Percentiles rank a stretch among this genome's conserved stretches.
These are phyloP conservation scores for Metschnikowia corniflorae DNA, from an alignment of 805 yeast species.

Conservation along the genomic window DNA sequence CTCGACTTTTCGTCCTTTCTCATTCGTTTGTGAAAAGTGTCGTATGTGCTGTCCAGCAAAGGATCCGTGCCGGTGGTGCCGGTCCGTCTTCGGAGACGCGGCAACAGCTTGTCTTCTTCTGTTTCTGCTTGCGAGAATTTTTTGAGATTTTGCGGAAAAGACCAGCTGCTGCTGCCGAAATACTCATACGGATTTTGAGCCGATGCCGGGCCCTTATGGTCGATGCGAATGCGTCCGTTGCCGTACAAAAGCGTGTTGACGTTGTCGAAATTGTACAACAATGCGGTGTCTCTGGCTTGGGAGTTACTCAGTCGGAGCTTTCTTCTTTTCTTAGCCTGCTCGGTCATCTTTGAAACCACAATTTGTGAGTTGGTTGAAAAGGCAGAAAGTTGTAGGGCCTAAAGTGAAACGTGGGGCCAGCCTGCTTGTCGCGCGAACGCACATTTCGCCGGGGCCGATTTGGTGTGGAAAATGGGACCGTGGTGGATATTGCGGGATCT, in stretches of 20 bases:
- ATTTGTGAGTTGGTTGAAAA: too few species aligned
- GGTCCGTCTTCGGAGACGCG: conserved; percentile 20
- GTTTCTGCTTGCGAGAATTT: background rate
- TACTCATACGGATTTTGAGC: conserved; percentile 13
- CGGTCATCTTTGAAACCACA: too few species aligned
- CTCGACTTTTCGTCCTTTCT: conserved; percentile 62
- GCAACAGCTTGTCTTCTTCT: conserved; percentile 10
- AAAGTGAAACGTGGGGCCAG: too few species aligned
- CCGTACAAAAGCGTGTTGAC: conserved; percentile 24
- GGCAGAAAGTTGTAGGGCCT: too few species aligned
- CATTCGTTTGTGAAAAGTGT: conserved; percentile 54
- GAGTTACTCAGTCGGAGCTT: conserved; percentile 31
- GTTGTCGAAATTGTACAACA: conserved; percentile 35
- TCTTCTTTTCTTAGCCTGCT: conserved; percentile 14
- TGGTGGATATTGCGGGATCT: too few species aligned
- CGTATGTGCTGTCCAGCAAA: conserved; percentile 43
- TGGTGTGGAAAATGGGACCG: too few species aligned
- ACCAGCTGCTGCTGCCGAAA: conserved; percentile 11
- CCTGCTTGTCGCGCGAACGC: too few species aligned
- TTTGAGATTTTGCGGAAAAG: background rate
- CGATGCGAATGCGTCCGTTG: conserved; percentile 20
- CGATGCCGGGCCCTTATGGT: conserved; percentile 7
- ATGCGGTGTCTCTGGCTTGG: conserved; percentile 4
- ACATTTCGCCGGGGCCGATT: too few species aligned
- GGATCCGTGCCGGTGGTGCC: conserved; percentile 30